phyloP scores from a whole-genome alignment of 768 basidiomycete genomes.

The Kwoniella shandongensis region DNA sequence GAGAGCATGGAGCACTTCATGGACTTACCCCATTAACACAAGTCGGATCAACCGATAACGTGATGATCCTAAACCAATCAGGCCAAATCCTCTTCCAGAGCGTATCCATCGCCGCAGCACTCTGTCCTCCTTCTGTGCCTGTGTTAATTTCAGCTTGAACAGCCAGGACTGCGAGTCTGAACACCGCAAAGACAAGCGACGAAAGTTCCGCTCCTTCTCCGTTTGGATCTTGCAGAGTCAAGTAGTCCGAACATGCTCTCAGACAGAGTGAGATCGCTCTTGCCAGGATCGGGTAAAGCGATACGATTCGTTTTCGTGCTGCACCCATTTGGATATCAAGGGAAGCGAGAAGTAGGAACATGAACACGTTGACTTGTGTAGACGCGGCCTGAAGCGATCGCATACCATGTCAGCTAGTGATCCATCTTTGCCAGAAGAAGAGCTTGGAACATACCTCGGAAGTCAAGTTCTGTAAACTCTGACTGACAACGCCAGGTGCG shows the following conservation, averaged over 20 bases:
- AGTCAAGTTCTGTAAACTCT: conserved; percentile 11
- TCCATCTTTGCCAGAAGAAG: too few species aligned
- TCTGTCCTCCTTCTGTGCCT: neutral
- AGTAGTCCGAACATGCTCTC: conserved; percentile 29
- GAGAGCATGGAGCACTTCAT: neutral
- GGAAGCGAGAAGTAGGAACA: conserved; percentile 26
- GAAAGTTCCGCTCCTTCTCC: conserved; percentile 36
- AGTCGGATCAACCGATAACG: conserved; percentile 22
- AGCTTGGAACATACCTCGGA: too few species aligned
- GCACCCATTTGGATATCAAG: conserved; percentile 1
- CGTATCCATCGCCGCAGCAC: conserved; percentile 16
- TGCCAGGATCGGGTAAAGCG: conserved; percentile 32
- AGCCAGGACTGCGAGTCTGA: conserved; percentile 24
- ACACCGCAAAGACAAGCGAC: conserved; percentile 23
- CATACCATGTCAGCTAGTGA: neutral
- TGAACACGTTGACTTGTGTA: conserved; percentile 32
- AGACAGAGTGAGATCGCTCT: conserved; percentile 28
- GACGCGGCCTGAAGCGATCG: conserved; percentile 13
- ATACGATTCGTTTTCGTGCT: conserved; percentile 5
- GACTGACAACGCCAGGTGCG: conserved; percentile 15
- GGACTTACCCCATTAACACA: conserved; percentile 40
- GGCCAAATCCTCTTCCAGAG: conserved; percentile 41
- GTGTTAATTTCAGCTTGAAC: neutral
- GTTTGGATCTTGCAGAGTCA: conserved; percentile 27
- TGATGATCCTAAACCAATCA: conserved; percentile 35